These are phyloP conservation scores for Leishmania mexicana DNA, from an alignment of 208 protist genomes.

Conservation along the genomic window DNA sequence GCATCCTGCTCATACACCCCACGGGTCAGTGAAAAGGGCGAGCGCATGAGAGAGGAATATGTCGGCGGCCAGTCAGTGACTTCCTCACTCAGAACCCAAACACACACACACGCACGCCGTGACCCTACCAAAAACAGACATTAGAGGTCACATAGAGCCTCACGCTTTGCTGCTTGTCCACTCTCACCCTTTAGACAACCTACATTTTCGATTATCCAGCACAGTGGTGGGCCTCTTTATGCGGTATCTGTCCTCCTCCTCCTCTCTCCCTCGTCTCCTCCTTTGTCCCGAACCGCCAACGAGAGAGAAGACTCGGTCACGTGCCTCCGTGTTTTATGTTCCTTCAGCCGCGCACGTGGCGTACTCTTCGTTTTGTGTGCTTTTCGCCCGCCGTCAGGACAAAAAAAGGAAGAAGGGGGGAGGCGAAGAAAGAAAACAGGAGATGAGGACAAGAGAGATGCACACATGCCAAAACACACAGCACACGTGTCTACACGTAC, in stretches of 20 bases:
- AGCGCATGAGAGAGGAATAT: background rate
- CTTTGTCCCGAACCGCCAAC: background rate
- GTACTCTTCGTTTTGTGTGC: background rate
- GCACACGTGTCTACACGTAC: slow-evolving; percentile 13
- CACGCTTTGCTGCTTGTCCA: background rate
- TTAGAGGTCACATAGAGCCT: background rate
- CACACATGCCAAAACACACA: no score
- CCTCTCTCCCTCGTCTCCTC: background rate
- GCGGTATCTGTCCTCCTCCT: background rate
- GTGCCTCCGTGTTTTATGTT: background rate
- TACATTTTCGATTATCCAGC: background rate
- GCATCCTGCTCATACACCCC: background rate
- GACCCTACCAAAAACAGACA: no score
- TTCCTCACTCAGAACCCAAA: background rate
- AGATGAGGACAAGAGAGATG: background rate
- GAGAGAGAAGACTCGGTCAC: background rate
- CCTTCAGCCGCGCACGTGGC: background rate
- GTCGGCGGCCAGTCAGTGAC: background rate
- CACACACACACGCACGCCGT: background rate
- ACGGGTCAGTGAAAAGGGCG: background rate
- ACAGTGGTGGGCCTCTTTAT: background rate
- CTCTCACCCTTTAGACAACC: no score
- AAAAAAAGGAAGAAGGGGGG: background rate
- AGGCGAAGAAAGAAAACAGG: background rate
- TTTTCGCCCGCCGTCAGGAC: background rate